phyloP scores from a whole-genome alignment of 345 rosid genomes.

The Ceriops decandra region DNA sequence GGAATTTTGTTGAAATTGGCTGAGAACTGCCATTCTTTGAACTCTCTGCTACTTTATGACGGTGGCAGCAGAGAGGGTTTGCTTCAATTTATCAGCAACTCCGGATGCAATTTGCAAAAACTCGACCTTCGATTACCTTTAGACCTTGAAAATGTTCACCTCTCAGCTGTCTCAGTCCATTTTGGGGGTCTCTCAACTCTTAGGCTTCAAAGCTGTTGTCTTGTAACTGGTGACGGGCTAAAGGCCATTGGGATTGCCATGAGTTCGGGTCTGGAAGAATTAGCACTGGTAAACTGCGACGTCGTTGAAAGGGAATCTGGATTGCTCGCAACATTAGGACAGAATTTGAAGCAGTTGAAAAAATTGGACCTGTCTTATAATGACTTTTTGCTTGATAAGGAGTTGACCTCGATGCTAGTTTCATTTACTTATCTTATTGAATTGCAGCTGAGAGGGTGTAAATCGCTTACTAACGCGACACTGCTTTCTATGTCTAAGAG shows the following conservation, averaged over 20 bases:
- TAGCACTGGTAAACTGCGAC: conserved; percentile 64
- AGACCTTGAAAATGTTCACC: conserved; percentile 72
- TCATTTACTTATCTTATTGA: conserved; percentile 54
- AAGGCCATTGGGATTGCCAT: conserved; percentile 49
- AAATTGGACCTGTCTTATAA: conserved; percentile 60
- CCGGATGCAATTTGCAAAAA: conserved; percentile 43
- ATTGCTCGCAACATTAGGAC: conserved; percentile 74
- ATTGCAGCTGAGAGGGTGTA: conserved; percentile 65
- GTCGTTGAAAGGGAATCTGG: conserved; percentile 70
- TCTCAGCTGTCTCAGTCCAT: conserved; percentile 50
- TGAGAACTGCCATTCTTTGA: conserved; percentile 50
- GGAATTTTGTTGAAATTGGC: conserved; percentile 53
- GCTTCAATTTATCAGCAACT: conserved; percentile 55
- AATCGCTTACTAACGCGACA: conserved; percentile 39
- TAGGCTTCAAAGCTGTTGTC: conserved; percentile 70
- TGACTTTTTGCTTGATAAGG: conserved; percentile 65
- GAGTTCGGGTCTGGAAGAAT: conserved; percentile 51
- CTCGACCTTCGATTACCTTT: conserved; percentile 78
- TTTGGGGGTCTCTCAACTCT: conserved; percentile 44
- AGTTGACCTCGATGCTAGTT: conserved; percentile 61
- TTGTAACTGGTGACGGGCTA: conserved; percentile 74
- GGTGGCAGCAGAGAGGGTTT: conserved; percentile 76
- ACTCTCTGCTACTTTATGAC: conserved; percentile 66
- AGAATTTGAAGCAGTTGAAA: conserved; percentile 52
- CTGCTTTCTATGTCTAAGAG: conserved; percentile 43